Percentiles rank a stretch among this genome's conserved stretches.
Evolutionary conservation across 441 rosid genomes (phyloP).

Genomic region (Omphalea diandra): DNA sequence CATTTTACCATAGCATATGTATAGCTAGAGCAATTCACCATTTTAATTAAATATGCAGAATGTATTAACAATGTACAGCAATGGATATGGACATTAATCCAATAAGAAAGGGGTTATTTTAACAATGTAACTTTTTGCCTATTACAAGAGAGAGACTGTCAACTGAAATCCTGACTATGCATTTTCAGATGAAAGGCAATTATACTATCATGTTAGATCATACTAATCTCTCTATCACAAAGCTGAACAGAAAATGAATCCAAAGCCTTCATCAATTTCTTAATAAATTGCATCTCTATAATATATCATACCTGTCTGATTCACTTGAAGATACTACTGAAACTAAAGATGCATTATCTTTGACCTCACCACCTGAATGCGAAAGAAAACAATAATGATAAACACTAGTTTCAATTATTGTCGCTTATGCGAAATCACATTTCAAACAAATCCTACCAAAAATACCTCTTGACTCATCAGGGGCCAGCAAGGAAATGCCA

Average conservation of each 20-base stretch:
- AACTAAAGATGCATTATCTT: constrained; percentile 55
- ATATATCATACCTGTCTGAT: constrained; percentile 57
- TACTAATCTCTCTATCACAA: too few relatives aligned
- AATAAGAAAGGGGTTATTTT: too few relatives aligned
- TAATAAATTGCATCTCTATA: too few relatives aligned
- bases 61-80: too few relatives aligned
- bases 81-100: too few relatives aligned
- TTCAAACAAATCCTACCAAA: not conserved
- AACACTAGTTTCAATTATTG: constrained; percentile 10
- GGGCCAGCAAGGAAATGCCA: constrained; percentile 92
- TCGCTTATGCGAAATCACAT: not conserved
- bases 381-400: too few relatives aligned
- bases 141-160: too few relatives aligned
- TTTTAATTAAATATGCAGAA: too few relatives aligned
- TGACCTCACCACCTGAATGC: constrained; percentile 72
- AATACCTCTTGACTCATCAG: constrained; percentile 83
- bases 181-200: not conserved
- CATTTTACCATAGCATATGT: too few relatives aligned
- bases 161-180: not conserved
- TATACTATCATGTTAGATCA: not conserved
- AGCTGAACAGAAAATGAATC: not conserved
- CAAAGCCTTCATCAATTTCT: not conserved
- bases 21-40: too few relatives aligned
- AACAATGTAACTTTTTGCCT: too few relatives aligned
- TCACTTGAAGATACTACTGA: constrained; percentile 53